phyloP scores from a whole-genome alignment of 345 rosid species.

The Melaleuca quinquenervia region DNA sequence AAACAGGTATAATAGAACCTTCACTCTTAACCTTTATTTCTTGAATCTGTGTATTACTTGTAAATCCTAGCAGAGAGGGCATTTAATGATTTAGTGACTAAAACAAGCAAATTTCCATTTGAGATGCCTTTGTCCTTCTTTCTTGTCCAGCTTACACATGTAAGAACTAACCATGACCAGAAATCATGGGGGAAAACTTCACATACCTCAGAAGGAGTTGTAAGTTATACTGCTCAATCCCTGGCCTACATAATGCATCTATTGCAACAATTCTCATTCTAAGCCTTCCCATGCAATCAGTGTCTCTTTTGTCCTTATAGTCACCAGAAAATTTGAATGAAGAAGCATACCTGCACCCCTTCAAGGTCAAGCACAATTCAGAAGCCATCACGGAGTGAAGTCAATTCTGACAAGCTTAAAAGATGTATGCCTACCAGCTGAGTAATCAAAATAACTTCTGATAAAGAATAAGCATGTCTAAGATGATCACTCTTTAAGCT shows the following conservation, averaged over 20 bases:
- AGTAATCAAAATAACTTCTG: background rate
- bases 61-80: background rate
- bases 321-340: slow-evolving; percentile 84
- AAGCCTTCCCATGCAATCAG: slow-evolving; percentile 52
- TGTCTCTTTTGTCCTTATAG: slow-evolving; percentile 44
- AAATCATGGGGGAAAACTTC: background rate
- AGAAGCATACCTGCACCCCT: slow-evolving; percentile 68
- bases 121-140: background rate
- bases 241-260: slow-evolving; percentile 68
- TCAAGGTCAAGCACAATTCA: background rate
- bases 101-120: background rate
- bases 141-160: background rate
- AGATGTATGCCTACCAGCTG: background rate
- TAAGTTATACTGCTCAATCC: slow-evolving; percentile 44
- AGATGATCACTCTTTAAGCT: background rate
- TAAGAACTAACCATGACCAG: background rate
- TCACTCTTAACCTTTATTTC: background rate
- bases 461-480: background rate
- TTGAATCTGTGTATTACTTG: background rate
- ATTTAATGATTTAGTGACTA: background rate
- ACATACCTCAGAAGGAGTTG: slow-evolving; percentile 57
- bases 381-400: slow-evolving; percentile 5
- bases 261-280: slow-evolving; percentile 65
- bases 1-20: background rate
- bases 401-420: background rate